These are phyloP conservation scores for Penicillium expansum DNA, from an alignment of 2,329 filamentous ascomycete genomes.

Conservation along the genomic window DNA sequence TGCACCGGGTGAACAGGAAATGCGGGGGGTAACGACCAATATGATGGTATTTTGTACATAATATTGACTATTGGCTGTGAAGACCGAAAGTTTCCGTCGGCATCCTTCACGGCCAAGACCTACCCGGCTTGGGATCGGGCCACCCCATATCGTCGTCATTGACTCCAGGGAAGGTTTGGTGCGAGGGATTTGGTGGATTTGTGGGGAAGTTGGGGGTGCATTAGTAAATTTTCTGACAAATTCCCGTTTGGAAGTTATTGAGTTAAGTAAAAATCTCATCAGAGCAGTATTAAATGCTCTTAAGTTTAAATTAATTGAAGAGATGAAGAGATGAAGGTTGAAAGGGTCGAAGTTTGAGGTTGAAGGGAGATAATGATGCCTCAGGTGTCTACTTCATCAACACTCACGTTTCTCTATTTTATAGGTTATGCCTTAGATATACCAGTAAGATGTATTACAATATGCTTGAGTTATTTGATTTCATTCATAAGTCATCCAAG, in stretches of 20 bases:
- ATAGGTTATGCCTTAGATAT: background rate
- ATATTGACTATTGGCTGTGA: background rate
- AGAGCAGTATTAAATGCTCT: background rate
- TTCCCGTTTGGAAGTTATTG: background rate
- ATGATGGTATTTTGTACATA: background rate
- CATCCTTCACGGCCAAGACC: conserved; percentile 1
- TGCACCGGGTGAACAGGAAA: background rate
- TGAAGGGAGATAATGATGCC: background rate
- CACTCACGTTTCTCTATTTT: background rate
- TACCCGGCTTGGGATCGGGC: background rate
- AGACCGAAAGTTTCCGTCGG: background rate
- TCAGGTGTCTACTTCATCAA: background rate
- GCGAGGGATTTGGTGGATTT: conserved; percentile 3
- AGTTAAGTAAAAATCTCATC: background rate
- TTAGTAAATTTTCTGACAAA: background rate
- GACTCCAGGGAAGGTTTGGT: conserved; percentile 14
- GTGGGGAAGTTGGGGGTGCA: conserved; percentile 7
- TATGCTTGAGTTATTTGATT: background rate
- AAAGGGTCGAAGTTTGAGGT: background rate
- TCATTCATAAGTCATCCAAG: background rate
- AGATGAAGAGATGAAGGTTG: background rate
- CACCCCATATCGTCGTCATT: conserved; percentile 17
- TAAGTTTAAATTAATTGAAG: background rate
- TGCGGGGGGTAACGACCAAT: background rate
- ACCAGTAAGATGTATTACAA: background rate